phyloP scores from a whole-genome alignment of 2,329 filamentous ascomycete genomes.

The Diaporthe sp. region DNA sequence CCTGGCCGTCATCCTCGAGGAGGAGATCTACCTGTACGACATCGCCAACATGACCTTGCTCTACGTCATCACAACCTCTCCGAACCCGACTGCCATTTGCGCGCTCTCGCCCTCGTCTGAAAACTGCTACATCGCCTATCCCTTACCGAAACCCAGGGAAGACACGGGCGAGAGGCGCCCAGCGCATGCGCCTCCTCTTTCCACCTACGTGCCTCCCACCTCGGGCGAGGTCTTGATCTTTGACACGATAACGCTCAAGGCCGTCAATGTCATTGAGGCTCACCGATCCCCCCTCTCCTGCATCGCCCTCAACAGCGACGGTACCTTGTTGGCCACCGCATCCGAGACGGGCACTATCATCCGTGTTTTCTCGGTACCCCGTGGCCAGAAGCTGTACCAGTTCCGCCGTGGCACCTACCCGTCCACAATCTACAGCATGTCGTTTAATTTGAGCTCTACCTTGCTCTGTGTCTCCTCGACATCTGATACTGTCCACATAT shows the following conservation, averaged over 20 bases:
- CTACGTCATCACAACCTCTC: constrained; percentile 92
- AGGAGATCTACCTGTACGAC: constrained; percentile 98
- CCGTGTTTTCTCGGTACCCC: constrained; percentile 92
- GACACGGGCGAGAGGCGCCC: constrained; percentile 72
- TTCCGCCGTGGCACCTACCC: constrained; percentile 97
- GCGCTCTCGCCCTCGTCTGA: constrained; percentile 94
- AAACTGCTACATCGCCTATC: constrained; percentile 95
- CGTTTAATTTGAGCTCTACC: constrained; percentile 94
- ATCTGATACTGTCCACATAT: constrained; percentile 96
- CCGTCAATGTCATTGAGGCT: constrained; percentile 94
- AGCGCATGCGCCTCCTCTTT: constrained; percentile 85
- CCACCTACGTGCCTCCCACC: constrained; percentile 84
- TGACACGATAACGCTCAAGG: constrained; percentile 89
- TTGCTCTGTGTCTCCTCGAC: constrained; percentile 95
- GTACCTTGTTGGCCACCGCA: constrained; percentile 90
- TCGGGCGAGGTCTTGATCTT: constrained; percentile 95
- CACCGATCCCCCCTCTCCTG: constrained; percentile 92
- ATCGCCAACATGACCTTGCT: constrained; percentile 98
- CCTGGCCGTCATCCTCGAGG: constrained; percentile 92
- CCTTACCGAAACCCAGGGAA: constrained; percentile 81
- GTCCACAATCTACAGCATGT: constrained; percentile 97
- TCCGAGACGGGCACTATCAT: constrained; percentile 99
- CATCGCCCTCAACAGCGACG: constrained; percentile 92
- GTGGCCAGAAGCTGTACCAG: constrained; percentile 93
- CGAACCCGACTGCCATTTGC: constrained; percentile 92